A percentile compares a stretch with the other conserved stretches of the same genome.
phyloP scores from a whole-genome alignment of 306 rosid genomes.

The Inga leiocalycina region DNA sequence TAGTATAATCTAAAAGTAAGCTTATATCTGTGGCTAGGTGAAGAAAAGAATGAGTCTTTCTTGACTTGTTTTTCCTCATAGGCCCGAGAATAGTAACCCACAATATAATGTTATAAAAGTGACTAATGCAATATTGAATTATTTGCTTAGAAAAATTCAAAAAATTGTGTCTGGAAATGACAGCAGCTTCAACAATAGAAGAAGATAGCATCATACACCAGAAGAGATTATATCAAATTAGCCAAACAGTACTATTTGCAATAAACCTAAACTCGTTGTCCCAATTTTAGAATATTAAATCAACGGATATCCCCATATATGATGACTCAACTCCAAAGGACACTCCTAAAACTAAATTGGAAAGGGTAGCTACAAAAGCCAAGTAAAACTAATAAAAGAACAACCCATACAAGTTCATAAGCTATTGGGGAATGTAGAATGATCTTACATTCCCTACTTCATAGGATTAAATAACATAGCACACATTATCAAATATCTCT shows the following conservation, averaged over 20 bases:
- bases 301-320: neutral
- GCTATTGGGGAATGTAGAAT: neutral
- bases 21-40: neutral
- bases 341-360: neutral
- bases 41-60: neutral
- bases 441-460: neutral
- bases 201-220: neutral
- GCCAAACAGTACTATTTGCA: neutral
- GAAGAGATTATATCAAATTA: neutral
- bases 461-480: neutral
- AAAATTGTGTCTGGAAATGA: neutral
- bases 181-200: neutral
- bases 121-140: neutral
- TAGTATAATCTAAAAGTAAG: neutral
- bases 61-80: neutral
- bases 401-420: neutral
- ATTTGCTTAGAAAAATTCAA: neutral
- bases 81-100: neutral
- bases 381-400: neutral
- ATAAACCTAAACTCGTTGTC: neutral
- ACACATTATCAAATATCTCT: neutral
- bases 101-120: neutral
- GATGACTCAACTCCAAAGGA: neutral
- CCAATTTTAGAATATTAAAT: neutral
- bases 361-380: neutral